Evolutionary conservation across 805 yeast species (phyloP).

Genomic region (Saturnispora quitensis): DNA sequence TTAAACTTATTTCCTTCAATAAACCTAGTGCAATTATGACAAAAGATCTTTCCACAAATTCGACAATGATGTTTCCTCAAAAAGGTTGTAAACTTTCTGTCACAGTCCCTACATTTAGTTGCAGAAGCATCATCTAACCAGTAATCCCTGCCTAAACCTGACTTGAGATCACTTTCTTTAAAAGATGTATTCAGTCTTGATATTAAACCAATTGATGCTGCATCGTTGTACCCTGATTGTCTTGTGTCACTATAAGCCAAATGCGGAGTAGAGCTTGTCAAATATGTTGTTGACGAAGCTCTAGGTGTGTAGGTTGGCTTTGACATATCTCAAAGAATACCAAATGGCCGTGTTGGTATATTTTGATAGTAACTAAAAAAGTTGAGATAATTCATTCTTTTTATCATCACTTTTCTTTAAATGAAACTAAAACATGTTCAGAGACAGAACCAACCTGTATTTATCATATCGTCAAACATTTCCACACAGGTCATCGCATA

Average conservation of each 20-base stretch:
- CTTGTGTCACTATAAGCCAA: background rate
- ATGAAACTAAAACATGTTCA: conserved; percentile 44
- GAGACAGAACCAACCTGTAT: conserved; percentile 91
- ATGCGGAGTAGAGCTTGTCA: background rate
- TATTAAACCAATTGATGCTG: conserved; percentile 7
- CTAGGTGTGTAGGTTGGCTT: conserved; percentile 1
- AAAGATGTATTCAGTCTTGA: conserved; percentile 13
- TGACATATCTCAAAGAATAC: background rate
- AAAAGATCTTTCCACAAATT: conserved; percentile 92
- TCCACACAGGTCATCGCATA: conserved; percentile 50
- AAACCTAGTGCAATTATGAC: conserved; percentile 71
- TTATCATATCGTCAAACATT: conserved; percentile 84
- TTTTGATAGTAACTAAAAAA: background rate
- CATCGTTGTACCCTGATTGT: background rate
- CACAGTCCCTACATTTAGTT: conserved; percentile 78
- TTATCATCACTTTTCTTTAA: conserved; percentile 10
- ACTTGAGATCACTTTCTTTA: conserved; percentile 16
- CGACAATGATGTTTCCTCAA: conserved; percentile 92
- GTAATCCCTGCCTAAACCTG: conserved; percentile 62
- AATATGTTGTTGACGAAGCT: conserved; percentile 2
- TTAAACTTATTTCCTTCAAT: conserved; percentile 58
- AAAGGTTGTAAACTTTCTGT: conserved; percentile 71
- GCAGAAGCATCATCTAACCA: conserved; percentile 97
- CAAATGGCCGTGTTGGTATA: background rate
- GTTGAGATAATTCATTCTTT: conserved; percentile 7